Conservation (phyloP, 176 grass and related monocot genomes). For the Rhynchospora tenuis region DNA sequence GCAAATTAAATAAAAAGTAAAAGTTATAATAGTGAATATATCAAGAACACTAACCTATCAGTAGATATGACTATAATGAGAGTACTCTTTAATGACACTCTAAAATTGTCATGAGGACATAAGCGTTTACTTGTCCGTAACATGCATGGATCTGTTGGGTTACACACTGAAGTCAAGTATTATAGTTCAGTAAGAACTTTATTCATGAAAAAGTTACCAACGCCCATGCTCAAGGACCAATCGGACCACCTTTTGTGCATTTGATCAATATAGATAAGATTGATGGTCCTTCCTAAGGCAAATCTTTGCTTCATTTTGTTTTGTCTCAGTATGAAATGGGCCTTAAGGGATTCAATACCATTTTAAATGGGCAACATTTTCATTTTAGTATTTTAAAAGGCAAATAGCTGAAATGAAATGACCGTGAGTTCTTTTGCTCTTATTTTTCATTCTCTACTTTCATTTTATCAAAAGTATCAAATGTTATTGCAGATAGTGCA, state of each 20-base stretch:
- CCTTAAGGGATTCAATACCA: not conserved
- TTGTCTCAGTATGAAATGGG: not conserved
- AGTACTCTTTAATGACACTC: not conserved
- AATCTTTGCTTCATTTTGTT: constrained; percentile 2
- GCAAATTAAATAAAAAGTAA: not conserved
- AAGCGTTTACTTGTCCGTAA: not conserved
- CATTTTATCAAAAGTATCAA: not conserved
- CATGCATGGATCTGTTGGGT: not conserved
- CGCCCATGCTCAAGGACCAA: not conserved
- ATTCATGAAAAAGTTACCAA: too few relatives aligned
- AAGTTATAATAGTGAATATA: not conserved
- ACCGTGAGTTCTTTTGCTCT: not conserved
- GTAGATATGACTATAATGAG: not conserved
- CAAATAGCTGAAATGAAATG: not conserved
- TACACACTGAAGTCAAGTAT: not conserved
- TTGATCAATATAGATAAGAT: not conserved
- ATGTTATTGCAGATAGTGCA: not conserved
- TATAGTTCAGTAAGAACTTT: not conserved
- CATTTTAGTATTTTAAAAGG: not conserved
- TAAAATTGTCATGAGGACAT: not conserved
- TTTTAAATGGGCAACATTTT: not conserved
- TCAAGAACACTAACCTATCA: not conserved
- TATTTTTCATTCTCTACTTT: not conserved
- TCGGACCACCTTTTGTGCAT: constrained; percentile 16
- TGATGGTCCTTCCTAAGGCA: constrained; percentile 4